These are phyloP conservation scores for Kwoniella bestiolae DNA, from an alignment of 768 basidiomycete genomes.

Conservation along the genomic window DNA sequence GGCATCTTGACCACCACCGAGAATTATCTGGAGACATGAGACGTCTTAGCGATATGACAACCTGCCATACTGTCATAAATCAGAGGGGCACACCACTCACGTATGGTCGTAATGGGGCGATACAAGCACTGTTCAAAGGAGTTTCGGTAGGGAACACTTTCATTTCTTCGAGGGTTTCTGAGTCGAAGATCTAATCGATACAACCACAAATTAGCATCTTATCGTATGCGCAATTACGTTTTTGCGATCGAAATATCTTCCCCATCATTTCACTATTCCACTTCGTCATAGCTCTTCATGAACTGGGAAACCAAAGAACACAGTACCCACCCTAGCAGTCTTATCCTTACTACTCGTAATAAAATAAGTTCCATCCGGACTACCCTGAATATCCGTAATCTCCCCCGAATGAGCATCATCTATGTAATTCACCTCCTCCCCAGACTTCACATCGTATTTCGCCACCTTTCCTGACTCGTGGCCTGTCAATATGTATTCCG, in stretches of 20 bases:
- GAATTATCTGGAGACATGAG: constrained; percentile 65
- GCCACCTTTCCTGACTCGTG: constrained; percentile 96
- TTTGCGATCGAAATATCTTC: no score
- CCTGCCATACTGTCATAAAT: no score
- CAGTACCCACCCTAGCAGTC: constrained; percentile 76
- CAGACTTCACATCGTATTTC: constrained; percentile 83
- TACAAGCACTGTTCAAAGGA: constrained; percentile 88
- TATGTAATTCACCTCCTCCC: constrained; percentile 79
- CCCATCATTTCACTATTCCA: no score
- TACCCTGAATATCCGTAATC: constrained; percentile 89
- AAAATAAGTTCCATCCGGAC: constrained; percentile 89
- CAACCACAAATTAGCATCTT: not conserved
- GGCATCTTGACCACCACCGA: constrained; percentile 97
- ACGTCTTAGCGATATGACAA: not conserved
- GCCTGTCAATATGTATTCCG: constrained; percentile 82
- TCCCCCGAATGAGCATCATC: constrained; percentile 74
- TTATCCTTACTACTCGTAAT: constrained; percentile 97
- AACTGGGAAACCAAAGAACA: not conserved
- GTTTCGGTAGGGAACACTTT: constrained; percentile 94
- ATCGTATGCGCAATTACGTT: no score
- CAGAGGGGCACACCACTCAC: constrained; percentile 59
- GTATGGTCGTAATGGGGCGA: constrained; percentile 82
- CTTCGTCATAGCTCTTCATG: no score
- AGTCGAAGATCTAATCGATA: constrained; percentile 56
- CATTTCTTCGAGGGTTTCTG: constrained; percentile 82